Conservation (phyloP, 2,329 filamentous ascomycete genomes). For the Penicillium sp. region DNA sequence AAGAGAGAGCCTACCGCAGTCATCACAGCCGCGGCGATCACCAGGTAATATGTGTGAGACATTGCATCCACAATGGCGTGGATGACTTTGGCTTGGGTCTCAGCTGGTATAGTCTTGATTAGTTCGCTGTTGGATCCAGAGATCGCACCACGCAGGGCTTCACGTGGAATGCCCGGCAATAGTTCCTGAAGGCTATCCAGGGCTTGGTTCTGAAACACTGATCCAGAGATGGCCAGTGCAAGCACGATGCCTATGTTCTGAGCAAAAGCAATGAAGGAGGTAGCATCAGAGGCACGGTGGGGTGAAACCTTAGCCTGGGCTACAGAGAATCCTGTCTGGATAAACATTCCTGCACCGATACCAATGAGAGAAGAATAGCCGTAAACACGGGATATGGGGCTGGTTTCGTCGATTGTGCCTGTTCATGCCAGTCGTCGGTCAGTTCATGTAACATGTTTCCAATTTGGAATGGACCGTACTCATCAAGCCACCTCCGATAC, state of each 20-base stretch:
- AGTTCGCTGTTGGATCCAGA: conserved; percentile 4
- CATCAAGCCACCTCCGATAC: conserved; percentile 17
- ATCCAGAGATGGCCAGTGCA: conserved; percentile 17
- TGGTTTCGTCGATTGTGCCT: conserved; percentile 10
- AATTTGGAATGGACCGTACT: neutral
- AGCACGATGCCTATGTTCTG: conserved; percentile 20
- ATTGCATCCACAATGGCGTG: conserved; percentile 18
- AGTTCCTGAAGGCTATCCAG: conserved; percentile 5
- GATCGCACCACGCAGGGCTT: conserved; percentile 8
- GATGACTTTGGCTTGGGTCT: conserved; percentile 5
- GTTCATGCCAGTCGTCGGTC: too few relatives aligned
- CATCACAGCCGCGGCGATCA: conserved; percentile 23
- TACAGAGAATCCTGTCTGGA: conserved; percentile 19
- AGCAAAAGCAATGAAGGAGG: conserved; percentile 18
- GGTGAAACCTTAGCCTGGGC: conserved; percentile 18
- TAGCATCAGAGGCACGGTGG: conserved; percentile 7
- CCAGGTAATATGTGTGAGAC: conserved; percentile 17
- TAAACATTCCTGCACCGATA: conserved; percentile 17
- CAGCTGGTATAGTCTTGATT: neutral
- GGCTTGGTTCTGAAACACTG: conserved; percentile 18
- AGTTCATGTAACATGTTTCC: neutral
- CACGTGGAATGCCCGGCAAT: conserved; percentile 4
- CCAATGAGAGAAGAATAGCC: conserved; percentile 20
- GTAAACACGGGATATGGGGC: conserved; percentile 7
- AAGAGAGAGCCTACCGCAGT: conserved; percentile 13